Evolutionary conservation across 2,329 filamentous ascomycete species (phyloP), one percentile per base, ranked within the genome.

Genomic region (Trichoderma endophyticum): DNA sequence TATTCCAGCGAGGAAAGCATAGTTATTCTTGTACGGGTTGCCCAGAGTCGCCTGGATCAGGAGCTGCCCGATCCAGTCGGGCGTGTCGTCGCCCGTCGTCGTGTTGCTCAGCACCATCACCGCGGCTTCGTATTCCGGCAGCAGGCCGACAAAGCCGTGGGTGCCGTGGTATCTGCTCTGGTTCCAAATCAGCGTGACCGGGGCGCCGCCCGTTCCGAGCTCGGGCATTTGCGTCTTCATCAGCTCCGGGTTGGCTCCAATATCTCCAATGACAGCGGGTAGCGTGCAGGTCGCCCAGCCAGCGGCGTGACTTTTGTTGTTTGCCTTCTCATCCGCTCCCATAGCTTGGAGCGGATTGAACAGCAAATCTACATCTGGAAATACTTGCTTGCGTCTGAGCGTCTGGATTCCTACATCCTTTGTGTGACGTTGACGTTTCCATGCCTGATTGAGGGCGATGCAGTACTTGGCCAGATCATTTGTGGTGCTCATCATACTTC

Each of bases 71-170:
- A 73, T 73, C 73, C 73, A 75, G 32, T 74, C 74, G 6, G 72
- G 48, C 11, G 72, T 69, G 60, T 75, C 74, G 39, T 48, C 73
- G 2, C 72, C 56, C 4, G 56, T 59, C 15, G 63, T 64, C 6
- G 69, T 69, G 28, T 74, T 75, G 32, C 65, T 70, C 14, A 75
- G 56, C 11, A 73, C 72, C 1, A 75, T 57, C 3, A 75, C 62
- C 18, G 72, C 71, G 6, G 65, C 71, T 32, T 73, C 14, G 3
- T 63, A 64, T 18, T 72, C 74, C 3, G 74, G 74, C 30, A 75
- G 67, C 15, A 75, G 36, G 18, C 56, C 63, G 32, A 75, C 57
- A 36, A 70, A 70, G 14, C 30, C 24, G 24, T 36, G 56, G 34
- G 64, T 11, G 15, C 32, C 32, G 32, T 15, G 8, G 7, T 39